These are phyloP conservation scores for Leucocoprinus leucothites DNA, from an alignment of 768 basidiomycete genomes.

Conservation along the genomic window DNA sequence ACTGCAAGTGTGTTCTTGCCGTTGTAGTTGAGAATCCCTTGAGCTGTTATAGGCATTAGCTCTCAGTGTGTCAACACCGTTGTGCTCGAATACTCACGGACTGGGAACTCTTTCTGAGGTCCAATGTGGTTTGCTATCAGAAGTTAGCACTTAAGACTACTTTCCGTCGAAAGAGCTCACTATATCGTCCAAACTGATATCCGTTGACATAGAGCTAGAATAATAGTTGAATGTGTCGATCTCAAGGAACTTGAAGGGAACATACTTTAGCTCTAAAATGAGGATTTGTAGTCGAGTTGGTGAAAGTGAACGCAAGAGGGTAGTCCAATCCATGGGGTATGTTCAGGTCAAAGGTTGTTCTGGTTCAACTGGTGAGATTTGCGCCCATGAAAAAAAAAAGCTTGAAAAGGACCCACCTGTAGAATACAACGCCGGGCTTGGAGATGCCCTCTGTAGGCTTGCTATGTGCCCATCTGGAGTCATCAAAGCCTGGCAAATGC, in stretches of 20 bases:
- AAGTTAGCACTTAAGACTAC: not conserved
- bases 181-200: constrained; percentile 43
- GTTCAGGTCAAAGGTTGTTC: constrained; percentile 40
- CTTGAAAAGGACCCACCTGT: constrained; percentile 27
- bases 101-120: constrained; percentile 38
- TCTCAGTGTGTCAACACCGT: not conserved
- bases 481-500: constrained; percentile 57
- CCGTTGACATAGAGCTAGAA: constrained; percentile 40
- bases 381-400: not conserved
- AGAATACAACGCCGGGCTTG: constrained; percentile 45
- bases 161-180: constrained; percentile 20
- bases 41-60: constrained; percentile 25
- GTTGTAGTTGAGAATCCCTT: constrained; percentile 48
- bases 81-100: constrained; percentile 30
- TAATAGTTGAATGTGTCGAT: not conserved
- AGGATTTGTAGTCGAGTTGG: constrained; percentile 42
- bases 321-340: constrained; percentile 46
- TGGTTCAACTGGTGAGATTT: constrained; percentile 10
- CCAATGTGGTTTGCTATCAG: constrained; percentile 38
- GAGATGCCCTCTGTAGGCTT: constrained; percentile 39
- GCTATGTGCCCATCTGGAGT: constrained; percentile 39
- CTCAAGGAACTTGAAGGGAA: not conserved
- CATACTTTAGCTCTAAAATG: constrained; percentile 40
- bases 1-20: constrained; percentile 45
- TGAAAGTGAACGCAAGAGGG: constrained; percentile 40